These are phyloP conservation scores for Astrothelium subdiscretum DNA, from an alignment of 495 filamentous ascomycete species.

Conservation along the genomic window DNA sequence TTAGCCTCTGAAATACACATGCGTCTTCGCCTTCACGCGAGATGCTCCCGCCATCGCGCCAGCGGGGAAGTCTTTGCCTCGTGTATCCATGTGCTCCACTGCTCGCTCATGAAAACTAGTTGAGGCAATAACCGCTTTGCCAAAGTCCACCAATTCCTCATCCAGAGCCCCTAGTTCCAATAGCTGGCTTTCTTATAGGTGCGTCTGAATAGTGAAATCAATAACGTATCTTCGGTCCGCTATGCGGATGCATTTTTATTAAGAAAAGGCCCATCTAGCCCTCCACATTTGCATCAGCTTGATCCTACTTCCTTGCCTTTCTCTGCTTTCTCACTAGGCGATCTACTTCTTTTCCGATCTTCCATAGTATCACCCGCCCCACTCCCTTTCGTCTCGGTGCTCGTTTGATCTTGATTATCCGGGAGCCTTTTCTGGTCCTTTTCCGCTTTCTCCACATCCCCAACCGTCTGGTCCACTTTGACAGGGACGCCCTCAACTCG, in stretches of 20 bases:
- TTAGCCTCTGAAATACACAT: background rate
- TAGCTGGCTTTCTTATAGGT: background rate
- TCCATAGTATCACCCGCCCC: background rate
- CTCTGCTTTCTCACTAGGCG: background rate
- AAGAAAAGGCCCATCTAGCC: background rate
- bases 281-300: background rate
- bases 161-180: background rate
- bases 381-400: background rate
- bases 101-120: background rate
- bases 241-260: background rate
- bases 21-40: background rate
- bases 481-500: constrained; percentile 47
- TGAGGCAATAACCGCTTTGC: background rate
- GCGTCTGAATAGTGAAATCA: background rate
- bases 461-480: background rate
- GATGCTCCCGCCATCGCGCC: background rate
- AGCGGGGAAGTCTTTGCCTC: background rate
- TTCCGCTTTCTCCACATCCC: background rate
- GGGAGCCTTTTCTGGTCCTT: background rate
- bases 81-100: background rate
- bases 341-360: background rate
- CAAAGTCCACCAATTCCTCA: background rate
- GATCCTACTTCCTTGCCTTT: background rate
- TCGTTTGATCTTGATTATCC: background rate
- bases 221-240: background rate